A percentile compares a stretch with the other conserved stretches of the same genome.
Evolutionary conservation across 768 basidiomycete genomes (phyloP).

Genomic region (Tylopilus cervinicoccineus): DNA sequence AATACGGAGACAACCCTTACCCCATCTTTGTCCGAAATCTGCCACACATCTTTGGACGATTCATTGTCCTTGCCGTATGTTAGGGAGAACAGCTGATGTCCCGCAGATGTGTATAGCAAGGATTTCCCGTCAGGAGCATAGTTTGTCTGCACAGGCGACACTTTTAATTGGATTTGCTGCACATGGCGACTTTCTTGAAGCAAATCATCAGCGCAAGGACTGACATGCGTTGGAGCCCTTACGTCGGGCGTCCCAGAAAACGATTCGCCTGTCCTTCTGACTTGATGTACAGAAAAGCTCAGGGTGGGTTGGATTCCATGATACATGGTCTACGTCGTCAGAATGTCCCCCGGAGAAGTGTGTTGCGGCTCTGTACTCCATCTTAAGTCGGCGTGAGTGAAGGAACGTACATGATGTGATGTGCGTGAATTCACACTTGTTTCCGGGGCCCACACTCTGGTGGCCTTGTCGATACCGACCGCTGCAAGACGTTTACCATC

Average conservation of each 20-base stretch:
- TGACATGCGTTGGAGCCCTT: constrained; percentile 20
- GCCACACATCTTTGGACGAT: constrained; percentile 53
- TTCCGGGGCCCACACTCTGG: constrained; percentile 74
- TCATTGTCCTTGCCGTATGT: constrained; percentile 50
- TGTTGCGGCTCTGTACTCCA: constrained; percentile 65
- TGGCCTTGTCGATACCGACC: constrained; percentile 78
- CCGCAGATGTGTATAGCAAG: constrained; percentile 58
- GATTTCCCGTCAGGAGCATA: constrained; percentile 72
- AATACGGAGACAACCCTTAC: not conserved
- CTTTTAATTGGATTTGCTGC: constrained; percentile 57
- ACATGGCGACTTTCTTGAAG: constrained; percentile 62
- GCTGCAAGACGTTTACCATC: constrained; percentile 78
- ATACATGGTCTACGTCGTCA: constrained; percentile 77
- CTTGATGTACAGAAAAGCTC: constrained; percentile 80
- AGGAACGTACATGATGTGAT: not conserved
- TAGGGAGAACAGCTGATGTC: constrained; percentile 59
- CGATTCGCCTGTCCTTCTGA: constrained; percentile 67
- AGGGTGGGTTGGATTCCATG: constrained; percentile 84
- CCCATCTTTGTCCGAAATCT: constrained; percentile 31
- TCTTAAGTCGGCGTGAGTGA: constrained; percentile 36
- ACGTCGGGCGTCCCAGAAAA: constrained; percentile 87
- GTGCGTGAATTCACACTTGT: constrained; percentile 54
- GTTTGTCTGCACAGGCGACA: constrained; percentile 58
- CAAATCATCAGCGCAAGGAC: constrained; percentile 5
- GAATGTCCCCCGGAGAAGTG: constrained; percentile 68